Conservation (phyloP, 1,284 basidiomycete species). For the Cronartium quercuum region DNA sequence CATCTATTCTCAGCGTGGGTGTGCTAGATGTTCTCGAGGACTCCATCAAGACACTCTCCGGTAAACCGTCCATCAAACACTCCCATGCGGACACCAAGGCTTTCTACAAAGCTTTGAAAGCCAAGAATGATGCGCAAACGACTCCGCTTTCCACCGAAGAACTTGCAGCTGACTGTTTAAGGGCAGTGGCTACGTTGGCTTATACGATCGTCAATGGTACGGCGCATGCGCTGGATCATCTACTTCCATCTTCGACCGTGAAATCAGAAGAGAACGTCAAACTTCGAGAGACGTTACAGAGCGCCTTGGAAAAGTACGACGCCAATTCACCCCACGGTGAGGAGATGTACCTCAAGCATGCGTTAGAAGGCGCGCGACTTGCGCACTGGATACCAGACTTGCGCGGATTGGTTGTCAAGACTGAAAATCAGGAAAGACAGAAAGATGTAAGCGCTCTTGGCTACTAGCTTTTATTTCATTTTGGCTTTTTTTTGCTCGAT, state of each 20-base stretch:
- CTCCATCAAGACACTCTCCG: slow-evolving; percentile 23
- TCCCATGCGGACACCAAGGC: slow-evolving; percentile 4
- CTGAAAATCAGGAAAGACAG: neutral
- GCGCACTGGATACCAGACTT: slow-evolving; percentile 31
- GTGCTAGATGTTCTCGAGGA: slow-evolving; percentile 21
- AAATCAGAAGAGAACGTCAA: neutral
- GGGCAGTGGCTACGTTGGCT: slow-evolving; percentile 34
- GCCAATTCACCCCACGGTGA: neutral
- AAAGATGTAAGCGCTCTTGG: slow-evolving; percentile 11
- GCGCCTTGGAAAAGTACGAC: neutral
- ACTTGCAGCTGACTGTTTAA: slow-evolving; percentile 32
- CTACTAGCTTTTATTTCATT: neutral
- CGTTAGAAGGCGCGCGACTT: slow-evolving; percentile 17
- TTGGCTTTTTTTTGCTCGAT: neutral
- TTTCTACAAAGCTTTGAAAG: slow-evolving; percentile 13
- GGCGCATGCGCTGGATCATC: slow-evolving; percentile 30
- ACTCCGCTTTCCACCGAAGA: slow-evolving; percentile 4
- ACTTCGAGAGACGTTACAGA: neutral
- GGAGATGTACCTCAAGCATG: slow-evolving; percentile 2
- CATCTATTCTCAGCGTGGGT: slow-evolving; percentile 19
- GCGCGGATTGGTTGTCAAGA: neutral
- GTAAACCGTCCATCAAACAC: neutral
- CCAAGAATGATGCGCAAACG: neutral
- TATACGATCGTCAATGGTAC: slow-evolving; percentile 28
- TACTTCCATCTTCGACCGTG: neutral